phyloP scores from a whole-genome alignment of 2,329 filamentous ascomycete species.

The Lachnellula occidentalis region DNA sequence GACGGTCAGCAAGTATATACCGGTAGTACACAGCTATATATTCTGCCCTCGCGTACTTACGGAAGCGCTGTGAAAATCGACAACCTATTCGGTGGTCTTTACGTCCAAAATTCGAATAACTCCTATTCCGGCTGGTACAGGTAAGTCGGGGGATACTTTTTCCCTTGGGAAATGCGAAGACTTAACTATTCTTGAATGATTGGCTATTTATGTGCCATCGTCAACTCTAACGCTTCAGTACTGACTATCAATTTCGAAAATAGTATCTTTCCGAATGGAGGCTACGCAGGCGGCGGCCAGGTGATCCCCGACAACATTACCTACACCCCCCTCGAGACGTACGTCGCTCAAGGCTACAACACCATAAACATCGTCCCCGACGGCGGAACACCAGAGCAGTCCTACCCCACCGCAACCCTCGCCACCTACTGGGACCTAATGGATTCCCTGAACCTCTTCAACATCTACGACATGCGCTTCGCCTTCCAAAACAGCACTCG shows the following conservation, averaged over 20 bases:
- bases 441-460: slow-evolving; percentile 39
- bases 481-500: slow-evolving; percentile 31
- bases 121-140: slow-evolving; percentile 28
- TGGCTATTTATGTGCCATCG: too few relatives aligned
- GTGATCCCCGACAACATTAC: slow-evolving; percentile 25
- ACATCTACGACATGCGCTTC: slow-evolving; percentile 36
- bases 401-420: slow-evolving; percentile 35
- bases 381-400: slow-evolving; percentile 32
- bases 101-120: slow-evolving; percentile 33
- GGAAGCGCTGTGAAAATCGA: slow-evolving; percentile 44
- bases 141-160: too few relatives aligned
- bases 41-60: slow-evolving; percentile 38
- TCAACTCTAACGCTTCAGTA: too few relatives aligned
- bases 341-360: slow-evolving; percentile 41
- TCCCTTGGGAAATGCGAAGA: too few relatives aligned
- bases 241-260: too few relatives aligned
- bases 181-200: too few relatives aligned
- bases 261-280: slow-evolving; percentile 41
- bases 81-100: slow-evolving; percentile 40
- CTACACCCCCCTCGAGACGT: slow-evolving; percentile 34
- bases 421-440: slow-evolving; percentile 37
- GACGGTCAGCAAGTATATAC: slow-evolving; percentile 32
- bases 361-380: slow-evolving; percentile 38
- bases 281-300: slow-evolving; percentile 33
- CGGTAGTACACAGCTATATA: slow-evolving; percentile 34